A percentile compares a stretch with the other conserved stretches of the same genome.
These are phyloP conservation scores for Sisymbrium irio DNA, from an alignment of 345 rosid species.

Conservation along the genomic window DNA sequence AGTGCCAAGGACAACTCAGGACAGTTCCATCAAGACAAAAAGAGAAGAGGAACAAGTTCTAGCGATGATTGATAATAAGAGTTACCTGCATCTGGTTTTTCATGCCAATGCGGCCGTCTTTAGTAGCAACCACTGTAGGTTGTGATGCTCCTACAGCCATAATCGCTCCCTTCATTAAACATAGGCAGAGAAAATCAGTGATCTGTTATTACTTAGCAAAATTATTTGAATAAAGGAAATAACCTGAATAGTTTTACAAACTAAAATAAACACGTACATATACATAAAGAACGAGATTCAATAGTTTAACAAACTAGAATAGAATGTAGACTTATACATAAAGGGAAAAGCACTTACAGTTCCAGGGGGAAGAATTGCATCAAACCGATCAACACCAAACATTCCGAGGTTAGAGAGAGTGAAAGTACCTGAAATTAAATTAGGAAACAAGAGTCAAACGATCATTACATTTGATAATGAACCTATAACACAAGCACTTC, in stretches of 20 bases:
- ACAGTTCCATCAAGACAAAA: conserved; percentile 6
- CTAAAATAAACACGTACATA: neutral
- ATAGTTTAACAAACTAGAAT: neutral
- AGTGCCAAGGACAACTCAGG: neutral
- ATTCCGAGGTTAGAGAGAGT: conserved; percentile 97
- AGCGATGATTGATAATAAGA: neutral
- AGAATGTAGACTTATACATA: neutral
- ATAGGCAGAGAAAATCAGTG: neutral
- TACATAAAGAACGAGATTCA: neutral
- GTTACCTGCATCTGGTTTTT: conserved; percentile 96
- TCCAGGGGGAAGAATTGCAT: conserved; percentile 96
- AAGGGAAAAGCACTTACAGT: conserved; percentile 53
- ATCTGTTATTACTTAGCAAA: neutral
- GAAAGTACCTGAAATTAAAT: conserved; percentile 67
- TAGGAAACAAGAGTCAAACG: conserved; percentile 3
- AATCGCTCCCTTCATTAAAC: conserved; percentile 76
- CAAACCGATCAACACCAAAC: conserved; percentile 97
- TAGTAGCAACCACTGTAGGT: conserved; percentile 74
- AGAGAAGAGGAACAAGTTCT: neutral
- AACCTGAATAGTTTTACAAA: neutral
- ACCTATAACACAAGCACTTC: neutral
- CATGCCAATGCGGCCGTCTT: conserved; percentile 86
- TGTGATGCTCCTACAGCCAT: conserved; percentile 98
- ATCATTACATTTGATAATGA: conserved; percentile 6
- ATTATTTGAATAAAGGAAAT: neutral